Evolutionary conservation across 306 rosid species (phyloP), one percentile per base, ranked within the genome.

Genomic region (Fragaria vesca): DNA sequence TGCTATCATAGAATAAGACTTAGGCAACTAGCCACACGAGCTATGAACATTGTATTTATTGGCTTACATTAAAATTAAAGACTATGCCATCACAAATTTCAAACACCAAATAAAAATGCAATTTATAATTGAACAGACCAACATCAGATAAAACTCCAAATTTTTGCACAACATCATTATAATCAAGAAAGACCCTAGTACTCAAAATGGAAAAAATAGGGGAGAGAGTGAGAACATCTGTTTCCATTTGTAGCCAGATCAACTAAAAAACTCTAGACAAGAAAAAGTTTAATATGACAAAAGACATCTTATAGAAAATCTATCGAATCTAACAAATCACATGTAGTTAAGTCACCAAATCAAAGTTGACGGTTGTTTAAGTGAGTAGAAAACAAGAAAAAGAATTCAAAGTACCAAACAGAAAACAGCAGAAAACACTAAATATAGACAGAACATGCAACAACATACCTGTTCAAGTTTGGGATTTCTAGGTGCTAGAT

Each of bases 391-490:
- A n/a, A 36, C 55, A 82, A 63, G 75, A 74, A 79, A 42, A 76
- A 46, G 78, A 47, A 66, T 43, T 72, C 18, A 57, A 51, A 66
- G 34, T 47, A n/a, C 24, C 80, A 48, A 57, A 71, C 30, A 76
- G 15, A 71, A 69, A 83, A 28, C 68, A 75, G 20, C 71, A 82
- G 20, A 61, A 61, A 82, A 54, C 47, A 38, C 81, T 62, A 30
- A 40, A 72, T 67, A 70, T 72, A 40, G 73, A 73, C 28, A 28
- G 13, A 61, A 58, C 69, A 66, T 52, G 30, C 72, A 38, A 76
- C 71, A 78, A 74, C 38, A 78, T 79, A 94, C 98, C 98, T 94
- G 97, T 78, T 92, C 97, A 16, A 94, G 85, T 83, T 88, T 92
- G 74, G 97, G 72, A 86, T 88, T 86, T 60, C 95, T 91, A 82